Evolutionary conservation across 495 filamentous ascomycete species (phyloP), one percentile per base, ranked within the genome.

Genomic region (Aspergillus steynii): DNA sequence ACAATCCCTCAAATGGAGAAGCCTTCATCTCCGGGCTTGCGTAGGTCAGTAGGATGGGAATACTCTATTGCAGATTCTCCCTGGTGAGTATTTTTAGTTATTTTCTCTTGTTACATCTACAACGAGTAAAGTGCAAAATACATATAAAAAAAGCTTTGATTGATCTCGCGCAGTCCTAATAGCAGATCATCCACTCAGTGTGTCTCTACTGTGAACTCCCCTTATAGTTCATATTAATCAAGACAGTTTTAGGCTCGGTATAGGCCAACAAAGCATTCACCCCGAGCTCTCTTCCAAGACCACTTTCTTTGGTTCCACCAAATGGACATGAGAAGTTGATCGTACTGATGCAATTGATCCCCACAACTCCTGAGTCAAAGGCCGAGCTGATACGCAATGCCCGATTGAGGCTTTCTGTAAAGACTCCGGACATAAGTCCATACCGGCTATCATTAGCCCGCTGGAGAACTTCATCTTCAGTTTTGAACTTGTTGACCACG

Each of bases 361-460:
- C 80, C 0, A 86, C 82, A 50, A 79, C 81, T 1, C 85, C 85
- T 5, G 71, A 66, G 8, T 83, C 78, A 32, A 87, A 70, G 29
- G 73, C 68, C n/a, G 72, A 68, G 0, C 81, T 77, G 3, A 85
- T 63, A 4, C 83, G 72, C 58, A 83, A 65, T 0, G 82, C 82
- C 15, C 79, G 74, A 9, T 76, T 77, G n/a, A 84, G 72, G 53
- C 83, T 77, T 25, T 74, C 59, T 7, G 83, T 86, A 69, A 83
- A 85, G 9, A 87, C 67, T 14, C 72, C 70, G 4, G 75, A 72
- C 32, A 75, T 74, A 0, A 84, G 65, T 0, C 78, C 78, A 47
- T 72, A 78, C 29, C 76, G 65, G 20, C 71, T 75, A 49, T 77
- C 72, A 56, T 82, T 82, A 1, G 79, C 75, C 37, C 71, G 62